Conservation (phyloP, 176 grass and related monocot species). For the Ensete ventricosum region DNA sequence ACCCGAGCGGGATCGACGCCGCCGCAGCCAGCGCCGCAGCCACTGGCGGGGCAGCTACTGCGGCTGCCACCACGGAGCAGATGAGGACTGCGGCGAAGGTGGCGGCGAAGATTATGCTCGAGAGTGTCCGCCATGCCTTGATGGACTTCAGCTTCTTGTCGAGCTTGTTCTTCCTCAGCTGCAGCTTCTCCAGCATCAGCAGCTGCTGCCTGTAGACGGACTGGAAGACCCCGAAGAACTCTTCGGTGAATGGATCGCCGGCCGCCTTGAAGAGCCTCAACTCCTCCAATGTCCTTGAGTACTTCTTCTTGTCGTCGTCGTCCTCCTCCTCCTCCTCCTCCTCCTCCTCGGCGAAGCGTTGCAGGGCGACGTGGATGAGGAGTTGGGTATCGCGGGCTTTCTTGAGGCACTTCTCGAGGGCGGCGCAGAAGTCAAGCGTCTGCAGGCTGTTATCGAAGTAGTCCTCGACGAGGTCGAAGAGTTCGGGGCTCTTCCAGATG, state of each 20-base stretch:
- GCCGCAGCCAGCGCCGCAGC: constrained; percentile 1
- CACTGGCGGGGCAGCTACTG: constrained; percentile 6
- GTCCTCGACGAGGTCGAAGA: constrained; percentile 17
- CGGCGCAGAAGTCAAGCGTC: constrained; percentile 9
- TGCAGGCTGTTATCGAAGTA: constrained; percentile 14
- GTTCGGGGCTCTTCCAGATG: constrained; percentile 7
- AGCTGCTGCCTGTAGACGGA: not conserved
- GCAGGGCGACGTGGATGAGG: constrained; percentile 11
- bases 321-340: not conserved
- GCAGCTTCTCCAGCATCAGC: constrained; percentile 3
- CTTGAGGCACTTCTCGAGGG: constrained; percentile 14
- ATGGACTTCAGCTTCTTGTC: constrained; percentile 15
- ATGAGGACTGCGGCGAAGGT: constrained; percentile 2
- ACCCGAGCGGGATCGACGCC: constrained; percentile 2
- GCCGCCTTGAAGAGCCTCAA: constrained; percentile 14
- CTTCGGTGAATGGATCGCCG: constrained; percentile 13
- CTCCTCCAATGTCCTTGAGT: not conserved
- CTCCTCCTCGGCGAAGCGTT: constrained; percentile 10
- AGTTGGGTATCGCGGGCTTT: constrained; percentile 4
- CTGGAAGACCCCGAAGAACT: constrained; percentile 1
- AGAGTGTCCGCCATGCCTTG: constrained; percentile 8
- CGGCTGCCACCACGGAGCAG: constrained; percentile 5
- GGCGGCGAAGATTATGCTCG: constrained; percentile 10
- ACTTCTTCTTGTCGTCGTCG: not conserved
- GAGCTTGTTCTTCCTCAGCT: constrained; percentile 4